Conservation (phyloP, 306 rosid genomes). For the Quercus ilex region DNA sequence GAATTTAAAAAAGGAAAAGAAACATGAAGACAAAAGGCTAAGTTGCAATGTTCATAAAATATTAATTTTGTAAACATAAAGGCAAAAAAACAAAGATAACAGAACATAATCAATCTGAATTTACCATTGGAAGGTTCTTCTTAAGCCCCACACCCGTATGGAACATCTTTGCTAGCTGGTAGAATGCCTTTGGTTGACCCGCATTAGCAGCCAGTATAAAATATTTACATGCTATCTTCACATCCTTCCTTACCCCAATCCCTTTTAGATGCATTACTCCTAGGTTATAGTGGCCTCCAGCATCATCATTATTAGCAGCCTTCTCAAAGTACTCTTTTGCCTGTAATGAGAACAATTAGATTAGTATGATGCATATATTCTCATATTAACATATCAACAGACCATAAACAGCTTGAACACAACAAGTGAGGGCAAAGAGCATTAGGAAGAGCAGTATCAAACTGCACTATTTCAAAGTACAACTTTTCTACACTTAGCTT, state of each 20-base stretch:
- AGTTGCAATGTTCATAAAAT: conserved; percentile 1
- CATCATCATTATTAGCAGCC: conserved; percentile 72
- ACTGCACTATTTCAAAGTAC: no score
- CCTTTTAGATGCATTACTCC: conserved; percentile 97
- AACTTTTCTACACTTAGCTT: no score
- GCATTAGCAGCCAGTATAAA: conserved; percentile 78
- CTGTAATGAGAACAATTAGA: conserved; percentile 26
- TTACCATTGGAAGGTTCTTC: conserved; percentile 77
- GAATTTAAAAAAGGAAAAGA: background rate
- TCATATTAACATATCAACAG: conserved; percentile 10
- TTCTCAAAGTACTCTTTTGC: conserved; percentile 95
- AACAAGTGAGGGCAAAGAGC: background rate
- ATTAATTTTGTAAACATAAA: background rate
- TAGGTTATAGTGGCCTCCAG: conserved; percentile 90
- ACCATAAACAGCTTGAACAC: background rate
- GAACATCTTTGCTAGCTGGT: conserved; percentile 97
- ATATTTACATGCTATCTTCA: conserved; percentile 63
- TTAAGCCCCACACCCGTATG: conserved; percentile 91
- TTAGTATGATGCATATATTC: background rate
- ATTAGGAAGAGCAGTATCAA: no score
- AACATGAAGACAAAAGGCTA: background rate
- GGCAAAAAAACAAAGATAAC: background rate
- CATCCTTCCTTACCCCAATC: conserved; percentile 87
- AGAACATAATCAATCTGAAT: conserved; percentile 5
- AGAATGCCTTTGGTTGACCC: conserved; percentile 98